These are phyloP conservation scores for Kwoniella newhampshirensis DNA, from an alignment of 768 basidiomycete species.

Conservation along the genomic window DNA sequence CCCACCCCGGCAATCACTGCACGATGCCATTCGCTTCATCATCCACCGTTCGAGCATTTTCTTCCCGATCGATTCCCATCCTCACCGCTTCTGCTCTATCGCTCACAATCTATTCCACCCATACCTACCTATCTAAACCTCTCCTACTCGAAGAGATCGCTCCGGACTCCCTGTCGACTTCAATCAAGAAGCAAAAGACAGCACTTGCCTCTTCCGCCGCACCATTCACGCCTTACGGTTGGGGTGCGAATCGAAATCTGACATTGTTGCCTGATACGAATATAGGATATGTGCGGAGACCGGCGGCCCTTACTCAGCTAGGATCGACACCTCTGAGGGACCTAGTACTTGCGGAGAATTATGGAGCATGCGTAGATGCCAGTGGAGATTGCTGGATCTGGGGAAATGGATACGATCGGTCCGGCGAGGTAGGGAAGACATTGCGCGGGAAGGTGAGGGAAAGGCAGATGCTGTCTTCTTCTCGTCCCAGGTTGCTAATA, in stretches of 20 bases:
- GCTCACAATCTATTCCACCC: conserved; percentile 29
- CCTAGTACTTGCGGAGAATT: conserved; percentile 48
- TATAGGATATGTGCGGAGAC: conserved; percentile 34
- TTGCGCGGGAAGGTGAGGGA: conserved; percentile 49
- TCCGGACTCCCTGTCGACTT: conserved; percentile 16
- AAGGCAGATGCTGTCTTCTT: too few species aligned
- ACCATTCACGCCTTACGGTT: conserved; percentile 42
- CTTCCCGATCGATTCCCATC: conserved; percentile 33
- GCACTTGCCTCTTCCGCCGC: conserved; percentile 12
- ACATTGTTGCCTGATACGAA: conserved; percentile 32
- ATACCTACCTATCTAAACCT: conserved; percentile 19
- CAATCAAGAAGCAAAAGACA: conserved; percentile 23
- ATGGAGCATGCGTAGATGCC: conserved; percentile 51
- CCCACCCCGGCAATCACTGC: too few species aligned
- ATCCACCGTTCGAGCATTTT: conserved; percentile 21
- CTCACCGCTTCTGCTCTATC: conserved; percentile 37
- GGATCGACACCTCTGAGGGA: conserved; percentile 48
- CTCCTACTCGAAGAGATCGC: conserved; percentile 11
- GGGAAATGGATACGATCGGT: conserved; percentile 47
- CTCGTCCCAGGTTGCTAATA: conserved; percentile 3
- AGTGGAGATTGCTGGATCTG: conserved; percentile 53
- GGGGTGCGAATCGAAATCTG: conserved; percentile 48
- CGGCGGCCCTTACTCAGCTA: conserved; percentile 37
- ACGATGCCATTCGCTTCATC: conserved; percentile 25
- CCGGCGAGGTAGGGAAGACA: conserved; percentile 37